Evolutionary conservation across 495 filamentous ascomycete genomes (phyloP).

Genomic region (Barbatosphaeria neglecta): DNA sequence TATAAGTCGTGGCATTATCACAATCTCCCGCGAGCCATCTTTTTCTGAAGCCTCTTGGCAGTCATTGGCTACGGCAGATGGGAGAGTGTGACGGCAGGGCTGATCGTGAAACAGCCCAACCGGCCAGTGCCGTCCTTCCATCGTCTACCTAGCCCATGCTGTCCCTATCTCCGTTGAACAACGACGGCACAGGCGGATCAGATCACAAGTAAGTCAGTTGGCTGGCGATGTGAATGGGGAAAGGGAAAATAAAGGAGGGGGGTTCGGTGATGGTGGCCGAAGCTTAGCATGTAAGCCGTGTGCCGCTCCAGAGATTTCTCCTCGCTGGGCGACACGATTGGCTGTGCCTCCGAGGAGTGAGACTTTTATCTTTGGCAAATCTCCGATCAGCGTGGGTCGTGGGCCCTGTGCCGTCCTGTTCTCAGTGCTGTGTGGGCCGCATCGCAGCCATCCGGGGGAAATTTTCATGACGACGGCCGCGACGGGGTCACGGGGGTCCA

Average conservation of each 20-base stretch:
- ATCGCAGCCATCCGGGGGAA: too few species aligned
- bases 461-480: too few species aligned
- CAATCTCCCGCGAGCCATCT: neutral
- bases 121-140: neutral
- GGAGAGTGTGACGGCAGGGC: neutral
- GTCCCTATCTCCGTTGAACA: too few species aligned
- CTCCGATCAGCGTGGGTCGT: neutral
- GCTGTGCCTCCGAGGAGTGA: neutral
- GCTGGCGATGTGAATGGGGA: neutral
- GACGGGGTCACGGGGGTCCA: too few species aligned
- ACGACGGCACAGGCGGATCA: too few species aligned
- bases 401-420: too few species aligned
- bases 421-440: neutral
- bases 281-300: too few species aligned
- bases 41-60: neutral
- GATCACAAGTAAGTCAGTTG: too few species aligned
- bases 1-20: neutral
- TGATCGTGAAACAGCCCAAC: neutral
- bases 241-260: neutral
- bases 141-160: too few species aligned
- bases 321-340: neutral
- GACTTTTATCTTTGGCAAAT: neutral
- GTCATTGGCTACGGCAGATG: neutral
- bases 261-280: too few species aligned
- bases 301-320: neutral